Evolutionary conservation across 148 eudicot species (phyloP), one percentile per base, ranked within the genome.

Genomic region (Beta vulgaris): DNA sequence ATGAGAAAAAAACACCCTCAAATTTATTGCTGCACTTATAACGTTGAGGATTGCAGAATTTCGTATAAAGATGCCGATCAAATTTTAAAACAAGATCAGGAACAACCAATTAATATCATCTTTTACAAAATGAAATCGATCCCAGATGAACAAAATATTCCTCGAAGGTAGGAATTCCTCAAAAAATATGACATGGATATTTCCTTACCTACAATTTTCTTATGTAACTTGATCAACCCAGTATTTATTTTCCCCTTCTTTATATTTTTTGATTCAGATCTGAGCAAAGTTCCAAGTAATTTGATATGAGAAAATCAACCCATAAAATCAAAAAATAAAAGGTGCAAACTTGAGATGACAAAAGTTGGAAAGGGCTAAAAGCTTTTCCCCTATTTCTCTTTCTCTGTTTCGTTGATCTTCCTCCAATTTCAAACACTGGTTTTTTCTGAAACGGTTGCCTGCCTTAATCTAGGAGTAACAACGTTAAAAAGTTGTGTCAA

Each of bases 221-320:
- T 36, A 42, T 68, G 65, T n/a, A 70, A 69, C 39, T 42, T 7
- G 21, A 69, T 31, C n/a, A 55, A 57, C 44, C 68, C 42, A 13
- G 31, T 13, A 42, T 11, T 6, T 3, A 40, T 32, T 76, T 75
- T 55, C 28, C 34, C 28, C n/a, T n/a, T n/a, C n/a, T n/a, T n/a
- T n/a, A n/a, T n/a, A n/a, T n/a, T 15, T 46, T 4, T 75, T 9
- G 29, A 25, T 16, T 68, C 39, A 34, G 29, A 68, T 40, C 49
- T 36, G 57, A 57, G 23, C 73, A 35, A 71, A 19, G 39, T 55
- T n/a, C 8, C 26, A 75, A 32, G 1, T 1, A 32, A 48, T 1
- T 3, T 15, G n/a, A 36, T 6, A 58, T n/a, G 48, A 26, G 11
- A 61, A 73, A 21, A 40, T 23, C 32, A n/a, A n/a, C n/a, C n/a